phyloP scores from a whole-genome alignment of 2,329 filamentous ascomycete genomes.

The Aureobasidium lini region DNA sequence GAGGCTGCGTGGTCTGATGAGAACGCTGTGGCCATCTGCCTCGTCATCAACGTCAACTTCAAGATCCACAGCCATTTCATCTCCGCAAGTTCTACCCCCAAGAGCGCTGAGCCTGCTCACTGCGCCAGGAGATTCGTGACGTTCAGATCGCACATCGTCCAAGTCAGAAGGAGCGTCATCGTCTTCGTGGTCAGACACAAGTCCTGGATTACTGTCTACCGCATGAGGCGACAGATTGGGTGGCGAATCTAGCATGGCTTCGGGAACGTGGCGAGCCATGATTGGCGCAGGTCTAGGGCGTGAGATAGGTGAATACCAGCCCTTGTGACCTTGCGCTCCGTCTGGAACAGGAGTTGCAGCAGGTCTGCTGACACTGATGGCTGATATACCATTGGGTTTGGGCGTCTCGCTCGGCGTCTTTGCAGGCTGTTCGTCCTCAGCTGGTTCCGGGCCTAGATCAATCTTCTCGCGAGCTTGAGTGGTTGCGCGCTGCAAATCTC shows the following conservation, averaged over 20 bases:
- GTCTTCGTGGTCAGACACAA: conserved; percentile 45
- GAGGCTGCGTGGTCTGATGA: conserved; percentile 23
- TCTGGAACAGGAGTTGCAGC: conserved; percentile 16
- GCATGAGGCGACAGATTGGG: conserved; percentile 36
- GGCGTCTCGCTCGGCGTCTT: not conserved
- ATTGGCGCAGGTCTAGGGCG: conserved; percentile 27
- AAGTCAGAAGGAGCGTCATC: conserved; percentile 34
- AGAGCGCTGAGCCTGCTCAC: conserved; percentile 13
- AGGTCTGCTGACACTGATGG: not conserved
- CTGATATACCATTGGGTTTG: not conserved
- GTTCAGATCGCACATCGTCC: conserved; percentile 22
- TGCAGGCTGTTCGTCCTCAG: conserved; percentile 13
- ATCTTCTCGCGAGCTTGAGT: conserved; percentile 26
- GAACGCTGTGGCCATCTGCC: conserved; percentile 28
- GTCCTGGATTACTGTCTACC: conserved; percentile 41
- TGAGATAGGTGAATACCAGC: conserved; percentile 20
- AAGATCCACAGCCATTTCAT: conserved; percentile 29
- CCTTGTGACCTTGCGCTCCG: conserved; percentile 24
- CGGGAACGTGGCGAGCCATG: conserved; percentile 18
- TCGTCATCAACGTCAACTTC: conserved; percentile 30
- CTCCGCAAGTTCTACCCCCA: conserved; percentile 21
- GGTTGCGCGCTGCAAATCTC: conserved; percentile 28
- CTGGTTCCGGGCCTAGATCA: conserved; percentile 24
- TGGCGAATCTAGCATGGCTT: conserved; percentile 24
- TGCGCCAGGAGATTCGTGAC: conserved; percentile 22